Evolutionary conservation across 345 rosid species (phyloP), one percentile per base, ranked within the genome.

Genomic region (Arabidopsis suecica): DNA sequence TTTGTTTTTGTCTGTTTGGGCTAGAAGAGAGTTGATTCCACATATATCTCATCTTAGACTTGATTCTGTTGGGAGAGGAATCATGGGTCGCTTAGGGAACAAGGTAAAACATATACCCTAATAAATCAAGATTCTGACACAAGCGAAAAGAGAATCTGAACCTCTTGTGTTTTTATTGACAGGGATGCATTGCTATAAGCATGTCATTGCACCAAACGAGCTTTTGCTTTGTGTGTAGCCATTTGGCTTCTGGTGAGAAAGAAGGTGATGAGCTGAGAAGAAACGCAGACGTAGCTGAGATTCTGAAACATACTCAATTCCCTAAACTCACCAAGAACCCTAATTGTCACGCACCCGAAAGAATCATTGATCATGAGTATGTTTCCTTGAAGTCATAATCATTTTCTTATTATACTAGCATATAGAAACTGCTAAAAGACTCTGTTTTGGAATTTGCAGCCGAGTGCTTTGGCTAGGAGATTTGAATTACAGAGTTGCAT

Each of bases 381-480:
- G 95, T 78, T 55, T 56, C 7, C 44, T 25, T 48, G 13, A 45
- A 45, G 30, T 16, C 28, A 25, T 32, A 20, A 12, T 47, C 37
- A 3, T 64, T 45, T 38, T 40, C 40, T 40, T 4, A 23, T 36
- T 25, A 25, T 11, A 42, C 1, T 40, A 30, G 14, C 20, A 28
- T 18, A 12, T 2, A 6, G 10, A 53, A 61, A 34, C 18, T 5
- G n/a, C 59, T 77, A 16, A 33, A 36, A 30, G 9, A 30, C 22
- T 75, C 14, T 32, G 12, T 63, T 32, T 63, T 13, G 16, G 5
- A 55, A n/a, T 53, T 12, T 55, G 82, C 84, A 91, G 98, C 74
- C 97, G 96, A 54, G 82, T 96, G 54, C 78, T 93, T 74, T 96
- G 98, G 98, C 85, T 95, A 44, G 99, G 98, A 81, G 99, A 95